Conservation (phyloP, 2,329 filamentous ascomycete genomes). For the Mycosphaerella sp. region DNA sequence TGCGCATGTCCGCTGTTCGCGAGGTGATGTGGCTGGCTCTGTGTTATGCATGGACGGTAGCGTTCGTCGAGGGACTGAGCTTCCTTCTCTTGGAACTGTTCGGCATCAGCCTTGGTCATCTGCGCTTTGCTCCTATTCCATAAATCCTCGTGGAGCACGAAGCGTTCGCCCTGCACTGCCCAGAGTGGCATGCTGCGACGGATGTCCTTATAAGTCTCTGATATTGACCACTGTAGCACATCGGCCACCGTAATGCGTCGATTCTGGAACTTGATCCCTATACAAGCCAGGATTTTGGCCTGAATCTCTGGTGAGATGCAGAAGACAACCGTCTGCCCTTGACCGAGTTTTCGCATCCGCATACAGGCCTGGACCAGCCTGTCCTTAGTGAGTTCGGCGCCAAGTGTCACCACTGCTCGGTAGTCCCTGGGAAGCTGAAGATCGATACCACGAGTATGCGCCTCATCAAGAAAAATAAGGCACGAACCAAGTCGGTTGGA, state of each 20-base stretch:
- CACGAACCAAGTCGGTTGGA: conserved; percentile 52
- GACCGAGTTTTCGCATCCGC: conserved; percentile 63
- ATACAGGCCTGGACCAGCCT: conserved; percentile 64
- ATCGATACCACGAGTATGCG: conserved; percentile 65
- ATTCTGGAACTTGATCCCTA: not conserved
- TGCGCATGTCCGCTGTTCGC: conserved; percentile 16
- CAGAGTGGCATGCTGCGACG: conserved; percentile 52
- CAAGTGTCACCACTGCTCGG: conserved; percentile 62
- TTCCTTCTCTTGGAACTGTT: conserved; percentile 58
- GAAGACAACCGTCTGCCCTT: conserved; percentile 60
- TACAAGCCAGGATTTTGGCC: conserved; percentile 42
- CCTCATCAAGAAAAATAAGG: conserved; percentile 63
- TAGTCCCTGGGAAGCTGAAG: conserved; percentile 54
- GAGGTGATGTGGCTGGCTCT: conserved; percentile 3
- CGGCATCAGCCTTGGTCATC: conserved; percentile 7
- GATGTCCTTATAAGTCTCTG: conserved; percentile 50
- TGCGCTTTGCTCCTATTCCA: conserved; percentile 42
- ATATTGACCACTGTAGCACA: conserved; percentile 55
- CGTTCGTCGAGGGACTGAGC: conserved; percentile 58
- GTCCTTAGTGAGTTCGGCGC: conserved; percentile 61
- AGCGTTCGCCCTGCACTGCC: conserved; percentile 54
- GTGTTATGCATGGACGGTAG: conserved; percentile 2
- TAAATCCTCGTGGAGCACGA: conserved; percentile 30
- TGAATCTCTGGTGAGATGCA: conserved; percentile 55
- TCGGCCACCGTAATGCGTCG: conserved; percentile 45